Conservation (phyloP, 495 filamentous ascomycete species). For the Halenospora varia region DNA sequence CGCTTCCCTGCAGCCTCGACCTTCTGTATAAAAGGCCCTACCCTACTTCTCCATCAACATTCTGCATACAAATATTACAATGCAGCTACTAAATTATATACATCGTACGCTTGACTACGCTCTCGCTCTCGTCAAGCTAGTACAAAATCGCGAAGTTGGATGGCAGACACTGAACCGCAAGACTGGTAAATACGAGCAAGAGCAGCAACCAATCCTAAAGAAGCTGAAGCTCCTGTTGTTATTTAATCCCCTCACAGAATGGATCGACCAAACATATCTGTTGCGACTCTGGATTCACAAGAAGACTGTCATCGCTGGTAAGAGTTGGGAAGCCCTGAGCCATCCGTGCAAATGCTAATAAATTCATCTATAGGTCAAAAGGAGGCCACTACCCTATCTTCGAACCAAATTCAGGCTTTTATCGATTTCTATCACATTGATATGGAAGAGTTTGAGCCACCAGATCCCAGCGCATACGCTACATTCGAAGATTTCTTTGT, state of each 20-base stretch:
- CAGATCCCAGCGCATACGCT: slow-evolving; percentile 28
- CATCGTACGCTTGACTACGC: background rate
- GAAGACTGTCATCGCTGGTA: slow-evolving; percentile 15
- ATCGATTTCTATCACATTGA: slow-evolving; percentile 35
- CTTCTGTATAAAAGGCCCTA: too few relatives aligned
- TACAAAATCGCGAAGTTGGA: slow-evolving; percentile 30
- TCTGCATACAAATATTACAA: too few relatives aligned
- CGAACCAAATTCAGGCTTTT: slow-evolving; percentile 30
- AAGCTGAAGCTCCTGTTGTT: slow-evolving; percentile 38
- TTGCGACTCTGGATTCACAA: slow-evolving; percentile 34
- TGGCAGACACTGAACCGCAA: slow-evolving; percentile 35
- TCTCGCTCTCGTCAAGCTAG: background rate
- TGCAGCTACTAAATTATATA: background rate
- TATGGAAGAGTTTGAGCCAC: slow-evolving; percentile 35
- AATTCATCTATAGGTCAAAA: too few relatives aligned
- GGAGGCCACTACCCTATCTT: background rate
- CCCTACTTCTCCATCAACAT: too few relatives aligned
- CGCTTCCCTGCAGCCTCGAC: too few relatives aligned
- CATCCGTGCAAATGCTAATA: too few relatives aligned
- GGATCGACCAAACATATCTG: slow-evolving; percentile 33
- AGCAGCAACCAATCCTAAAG: slow-evolving; percentile 36
- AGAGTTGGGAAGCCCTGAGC: too few relatives aligned
- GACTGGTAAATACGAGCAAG: slow-evolving; percentile 31
- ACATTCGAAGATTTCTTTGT: slow-evolving; percentile 43
- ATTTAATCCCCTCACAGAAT: slow-evolving; percentile 38